Base-by-base conservation (phyloP, 352 stramenopile genomes). In the Globisporangium splendens region DNA sequence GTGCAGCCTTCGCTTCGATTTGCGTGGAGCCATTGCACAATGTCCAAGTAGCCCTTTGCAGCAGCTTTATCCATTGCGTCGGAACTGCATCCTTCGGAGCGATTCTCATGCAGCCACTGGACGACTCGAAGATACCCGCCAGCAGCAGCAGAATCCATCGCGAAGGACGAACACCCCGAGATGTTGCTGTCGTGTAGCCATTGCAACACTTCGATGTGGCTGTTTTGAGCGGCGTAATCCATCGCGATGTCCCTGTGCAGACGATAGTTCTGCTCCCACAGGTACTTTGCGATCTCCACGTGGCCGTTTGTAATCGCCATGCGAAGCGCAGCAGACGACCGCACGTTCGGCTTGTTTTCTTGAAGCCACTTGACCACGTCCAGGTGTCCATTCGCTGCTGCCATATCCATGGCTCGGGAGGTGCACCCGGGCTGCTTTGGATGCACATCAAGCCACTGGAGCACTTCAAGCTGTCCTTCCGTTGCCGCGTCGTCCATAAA, bases 1-100 rank as follows among this genome's bases (percentile, higher is more conserved):
- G 48, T 54, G 8, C 48, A 54, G 28, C 48, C 48, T n/a, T 54
- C 48, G 17, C 48, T 39, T 54, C 48, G 24, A n/a, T 54, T 54
- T 15, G 11, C 28, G 15, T 54, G 48, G 14, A 54, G 48, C 28
- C 48, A 54, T 35, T 54, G 14, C 12, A 54, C 28, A 20, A 54
- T 14, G 6, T 54, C 15, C 2, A 54, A 24, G 18, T 54, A 24
- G 17, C 48, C 48, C 7, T 24, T 43, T 17, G 12, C 2, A 12
- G n/a, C 47, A 2, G 47, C 33, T 3, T 39, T 39, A 39, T n/a
- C 47, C 47, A 52, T 33, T 8, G 47, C 28, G 12, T n/a, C 17
- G 13, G 39, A 1, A 44, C 13, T 44, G 22, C 46, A 51, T 8
- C 46, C 46, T 35, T 51, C 46, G 46, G 20, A 18, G 2, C 46